Percentiles rank a stretch among this genome's conserved stretches.
Evolutionary conservation across 805 yeast species (phyloP).

Genomic region (Candida koratica): DNA sequence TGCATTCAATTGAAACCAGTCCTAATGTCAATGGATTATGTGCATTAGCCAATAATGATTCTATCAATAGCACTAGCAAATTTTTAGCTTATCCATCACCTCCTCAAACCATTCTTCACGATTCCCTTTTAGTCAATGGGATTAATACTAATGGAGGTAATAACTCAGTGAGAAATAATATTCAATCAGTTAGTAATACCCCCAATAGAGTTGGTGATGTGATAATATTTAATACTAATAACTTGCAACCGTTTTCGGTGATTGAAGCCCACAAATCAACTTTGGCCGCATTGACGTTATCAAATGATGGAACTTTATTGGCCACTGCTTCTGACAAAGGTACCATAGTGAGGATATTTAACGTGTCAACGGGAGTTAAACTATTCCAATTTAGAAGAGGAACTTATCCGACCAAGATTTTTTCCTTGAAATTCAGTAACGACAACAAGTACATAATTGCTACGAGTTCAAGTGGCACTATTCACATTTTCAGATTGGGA

Average conservation of each 20-base stretch:
- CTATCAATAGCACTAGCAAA: slow-evolving; percentile 36
- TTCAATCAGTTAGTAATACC: slow-evolving; percentile 37
- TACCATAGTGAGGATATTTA: slow-evolving; percentile 80
- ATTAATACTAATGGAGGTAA: slow-evolving; percentile 39
- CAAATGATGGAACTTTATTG: slow-evolving; percentile 69
- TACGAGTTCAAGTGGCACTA: slow-evolving; percentile 84
- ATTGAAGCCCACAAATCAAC: slow-evolving; percentile 84
- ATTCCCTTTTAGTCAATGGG: slow-evolving; percentile 38
- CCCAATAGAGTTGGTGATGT: slow-evolving; percentile 62
- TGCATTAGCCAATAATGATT: slow-evolving; percentile 45
- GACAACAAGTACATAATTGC: slow-evolving; percentile 74
- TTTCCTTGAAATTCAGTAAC: slow-evolving; percentile 69
- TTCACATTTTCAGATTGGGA: slow-evolving; percentile 81
- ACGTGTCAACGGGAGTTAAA: slow-evolving; percentile 58
- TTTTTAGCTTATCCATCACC: slow-evolving; percentile 75
- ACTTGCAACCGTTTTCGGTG: slow-evolving; percentile 71
- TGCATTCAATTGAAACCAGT: slow-evolving; percentile 44
- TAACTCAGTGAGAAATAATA: slow-evolving; percentile 36
- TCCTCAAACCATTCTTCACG: slow-evolving; percentile 51
- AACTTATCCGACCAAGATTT: slow-evolving; percentile 76
- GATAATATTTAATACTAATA: slow-evolving; percentile 71
- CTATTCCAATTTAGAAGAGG: slow-evolving; percentile 79
- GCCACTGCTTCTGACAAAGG: slow-evolving; percentile 93
- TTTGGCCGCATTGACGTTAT: slow-evolving; percentile 62
- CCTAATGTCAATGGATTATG: slow-evolving; percentile 51